Percentiles rank a stretch among this genome's conserved stretches.
Conservation (phyloP, 192 early-diverging fungal species). For the Coemansia sp. region DNA sequence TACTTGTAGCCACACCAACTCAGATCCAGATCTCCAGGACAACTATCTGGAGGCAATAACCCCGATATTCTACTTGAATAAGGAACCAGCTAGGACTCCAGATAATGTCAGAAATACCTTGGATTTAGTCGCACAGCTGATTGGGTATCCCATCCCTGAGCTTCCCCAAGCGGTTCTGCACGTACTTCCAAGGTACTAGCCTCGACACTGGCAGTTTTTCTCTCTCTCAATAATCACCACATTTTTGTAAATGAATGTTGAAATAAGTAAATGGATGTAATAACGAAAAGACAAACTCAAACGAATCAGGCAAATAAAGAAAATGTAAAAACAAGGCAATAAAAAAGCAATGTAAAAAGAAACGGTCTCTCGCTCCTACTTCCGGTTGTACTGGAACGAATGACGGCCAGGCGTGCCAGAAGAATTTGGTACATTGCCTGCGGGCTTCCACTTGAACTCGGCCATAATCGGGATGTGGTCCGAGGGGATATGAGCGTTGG, state of each 20-base stretch:
- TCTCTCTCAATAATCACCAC: neutral
- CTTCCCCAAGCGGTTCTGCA: neutral
- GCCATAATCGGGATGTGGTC: constrained; percentile 75
- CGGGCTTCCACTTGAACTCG: constrained; percentile 64
- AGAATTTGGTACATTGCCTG: constrained; percentile 7
- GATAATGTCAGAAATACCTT: neutral
- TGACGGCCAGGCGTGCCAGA: constrained; percentile 20
- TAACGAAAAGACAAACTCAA: constrained; percentile 13
- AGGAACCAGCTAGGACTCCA: neutral
- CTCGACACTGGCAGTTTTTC: neutral
- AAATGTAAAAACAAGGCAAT: constrained; percentile 17
- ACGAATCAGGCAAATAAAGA: constrained; percentile 12
- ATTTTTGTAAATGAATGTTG: too few species aligned
- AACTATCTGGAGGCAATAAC: neutral
- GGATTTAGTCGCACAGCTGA: neutral
- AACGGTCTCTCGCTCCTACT: neutral
- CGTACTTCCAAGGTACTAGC: neutral
- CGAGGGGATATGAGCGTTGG: constrained; percentile 84
- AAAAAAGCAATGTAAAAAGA: constrained; percentile 10
- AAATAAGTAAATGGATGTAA: too few species aligned
- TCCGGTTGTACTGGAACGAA: constrained; percentile 41
- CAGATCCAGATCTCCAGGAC: neutral
- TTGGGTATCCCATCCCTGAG: neutral
- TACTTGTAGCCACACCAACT: neutral
- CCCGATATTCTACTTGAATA: neutral